A percentile compares a stretch with the other conserved stretches of the same genome.
These are phyloP conservation scores for Penicillium freii DNA, from an alignment of 2,329 filamentous ascomycete genomes.

Conservation along the genomic window DNA sequence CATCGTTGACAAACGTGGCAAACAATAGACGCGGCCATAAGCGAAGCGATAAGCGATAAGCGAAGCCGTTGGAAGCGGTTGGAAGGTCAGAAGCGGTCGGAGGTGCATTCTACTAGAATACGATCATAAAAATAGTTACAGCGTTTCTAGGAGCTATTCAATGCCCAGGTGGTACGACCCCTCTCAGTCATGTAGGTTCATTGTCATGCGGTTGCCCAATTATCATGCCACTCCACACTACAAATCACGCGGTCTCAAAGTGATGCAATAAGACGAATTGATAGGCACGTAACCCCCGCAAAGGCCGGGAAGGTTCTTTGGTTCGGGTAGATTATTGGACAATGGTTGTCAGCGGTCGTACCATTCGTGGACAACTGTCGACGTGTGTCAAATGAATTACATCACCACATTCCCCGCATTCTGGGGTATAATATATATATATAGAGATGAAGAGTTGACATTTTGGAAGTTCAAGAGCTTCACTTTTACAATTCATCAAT, in stretches of 20 bases:
- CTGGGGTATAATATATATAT: slow-evolving; percentile 1
- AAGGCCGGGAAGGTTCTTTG: background rate
- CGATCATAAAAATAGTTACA: background rate
- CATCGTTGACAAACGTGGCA: background rate
- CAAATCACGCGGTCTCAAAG: background rate
- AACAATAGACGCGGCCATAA: background rate
- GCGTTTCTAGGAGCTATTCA: background rate
- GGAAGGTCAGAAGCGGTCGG: no score
- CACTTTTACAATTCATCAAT: background rate
- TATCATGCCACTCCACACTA: background rate
- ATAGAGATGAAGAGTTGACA: background rate
- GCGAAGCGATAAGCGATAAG: background rate
- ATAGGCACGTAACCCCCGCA: background rate
- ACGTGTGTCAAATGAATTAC: slow-evolving; percentile 4
- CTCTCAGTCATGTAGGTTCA: background rate
- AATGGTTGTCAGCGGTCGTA: background rate
- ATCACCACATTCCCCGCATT: slow-evolving; percentile 6
- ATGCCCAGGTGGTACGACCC: background rate
- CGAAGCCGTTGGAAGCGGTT: no score
- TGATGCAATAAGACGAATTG: background rate
- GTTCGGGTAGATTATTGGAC: background rate
- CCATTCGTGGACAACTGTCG: background rate
- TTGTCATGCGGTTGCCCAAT: slow-evolving; percentile 1
- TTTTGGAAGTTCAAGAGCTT: background rate
- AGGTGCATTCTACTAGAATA: background rate